Evolutionary conservation across 306 rosid genomes (phyloP), one percentile per base, ranked within the genome.

Genomic region (Dalbergia cochinchinensis): DNA sequence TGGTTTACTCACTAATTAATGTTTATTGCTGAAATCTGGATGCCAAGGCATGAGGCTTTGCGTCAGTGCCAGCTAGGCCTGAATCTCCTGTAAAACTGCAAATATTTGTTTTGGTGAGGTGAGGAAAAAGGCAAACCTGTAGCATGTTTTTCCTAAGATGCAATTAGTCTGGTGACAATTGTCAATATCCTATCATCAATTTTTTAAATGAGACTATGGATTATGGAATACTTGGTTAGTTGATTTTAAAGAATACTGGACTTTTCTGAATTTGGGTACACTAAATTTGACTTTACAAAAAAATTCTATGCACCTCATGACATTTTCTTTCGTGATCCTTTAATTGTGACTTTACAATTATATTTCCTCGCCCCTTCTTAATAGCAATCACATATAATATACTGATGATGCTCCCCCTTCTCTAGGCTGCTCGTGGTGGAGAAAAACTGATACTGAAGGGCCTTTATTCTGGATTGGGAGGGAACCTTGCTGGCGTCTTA

Each of bases 391-490:
- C 76, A 60, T 79, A 19, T 72, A 65, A 33, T 71, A 22, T 44
- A 33, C 62, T 62, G 45, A 50, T 80, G 82, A 26, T 53, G 8
- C 22, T 6, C 41, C 33, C 15, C 65, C 19, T 72, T 78, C 39
- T 73, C 45, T 86, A 94, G 99, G 99, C 94, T 79, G 92, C 92
- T 61, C 97, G 90, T 0, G 98, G 92, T 65, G 97, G 97, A 81
- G 97, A 90, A 51, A 88, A 87, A 86, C 90, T 94, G 79, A 71
- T 87, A 66, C 82, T 91, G 61, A 84, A 86, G 87, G 97, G 99
- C 65, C 97, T 94, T 69, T 94, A 92, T 87, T 93, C 99, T 48
- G 99, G 99, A 90, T 86, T 94, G 90, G 90, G 90, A 5, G 99
- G 99, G 82, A 94, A 94, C 86, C 85, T 94, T 79, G 97, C 84